phyloP scores from a whole-genome alignment of 768 basidiomycete species.

The Lactifluus pinguis region DNA sequence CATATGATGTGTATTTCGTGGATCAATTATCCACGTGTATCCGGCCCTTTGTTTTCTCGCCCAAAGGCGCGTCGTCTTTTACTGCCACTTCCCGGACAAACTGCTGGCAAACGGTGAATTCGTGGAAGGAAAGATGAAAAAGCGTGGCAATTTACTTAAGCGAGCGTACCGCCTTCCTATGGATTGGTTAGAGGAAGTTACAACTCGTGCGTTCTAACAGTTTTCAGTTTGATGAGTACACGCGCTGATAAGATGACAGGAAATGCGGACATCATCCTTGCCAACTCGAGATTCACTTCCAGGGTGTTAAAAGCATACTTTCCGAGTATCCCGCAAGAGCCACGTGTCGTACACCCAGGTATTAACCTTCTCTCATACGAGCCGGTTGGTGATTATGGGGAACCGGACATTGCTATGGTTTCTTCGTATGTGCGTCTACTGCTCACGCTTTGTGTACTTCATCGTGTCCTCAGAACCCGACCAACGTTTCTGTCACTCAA shows the following conservation, averaged over 20 bases:
- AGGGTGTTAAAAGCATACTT: slow-evolving; percentile 72
- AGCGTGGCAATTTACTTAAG: slow-evolving; percentile 47
- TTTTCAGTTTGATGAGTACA: not conserved
- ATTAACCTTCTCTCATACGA: slow-evolving; percentile 78
- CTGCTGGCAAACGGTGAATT: slow-evolving; percentile 66
- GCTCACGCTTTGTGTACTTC: not conserved
- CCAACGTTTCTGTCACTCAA: slow-evolving; percentile 85
- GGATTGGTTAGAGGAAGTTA: slow-evolving; percentile 83
- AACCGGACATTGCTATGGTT: slow-evolving; percentile 46
- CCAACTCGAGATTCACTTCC: slow-evolving; percentile 88
- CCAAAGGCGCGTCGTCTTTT: slow-evolving; percentile 80
- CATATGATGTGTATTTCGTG: slow-evolving; percentile 88
- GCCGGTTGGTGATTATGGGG: slow-evolving; percentile 29
- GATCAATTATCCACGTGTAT: slow-evolving; percentile 93
- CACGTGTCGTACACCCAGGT: slow-evolving; percentile 89
- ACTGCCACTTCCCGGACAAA: slow-evolving; percentile 98
- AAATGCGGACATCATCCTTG: slow-evolving; percentile 83
- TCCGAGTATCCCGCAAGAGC: slow-evolving; percentile 48
- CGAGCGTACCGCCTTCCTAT: slow-evolving; percentile 78
- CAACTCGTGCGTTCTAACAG: slow-evolving; percentile 55
- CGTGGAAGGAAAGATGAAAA: slow-evolving; percentile 43
- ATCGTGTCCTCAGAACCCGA: slow-evolving; percentile 33
- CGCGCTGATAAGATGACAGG: slow-evolving; percentile 34
- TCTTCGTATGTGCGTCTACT: slow-evolving; percentile 40
- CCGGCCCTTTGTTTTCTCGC: slow-evolving; percentile 59